Conservation (phyloP, 108 stramenopile species). For the Hondaea fermentalgiana region DNA sequence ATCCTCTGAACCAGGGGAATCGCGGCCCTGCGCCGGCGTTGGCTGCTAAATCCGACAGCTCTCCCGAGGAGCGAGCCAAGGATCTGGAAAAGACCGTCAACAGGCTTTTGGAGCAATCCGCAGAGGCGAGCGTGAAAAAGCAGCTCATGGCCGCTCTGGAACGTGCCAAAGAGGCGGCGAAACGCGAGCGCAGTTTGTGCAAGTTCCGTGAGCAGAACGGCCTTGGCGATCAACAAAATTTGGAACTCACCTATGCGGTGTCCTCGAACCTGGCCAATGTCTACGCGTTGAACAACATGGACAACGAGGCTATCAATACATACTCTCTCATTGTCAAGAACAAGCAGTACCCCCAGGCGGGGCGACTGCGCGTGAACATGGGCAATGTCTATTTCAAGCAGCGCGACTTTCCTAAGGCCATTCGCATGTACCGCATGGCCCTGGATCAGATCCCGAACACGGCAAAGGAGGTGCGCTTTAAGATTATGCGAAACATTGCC, state of each 20-base stretch:
- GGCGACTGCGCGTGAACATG: constrained; percentile 69
- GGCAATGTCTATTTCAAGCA: constrained; percentile 75
- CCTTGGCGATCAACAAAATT: constrained; percentile 49
- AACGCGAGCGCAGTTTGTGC: constrained; percentile 54
- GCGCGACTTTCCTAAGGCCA: constrained; percentile 63
- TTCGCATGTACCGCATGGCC: constrained; percentile 77
- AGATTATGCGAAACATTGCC: constrained; percentile 73
- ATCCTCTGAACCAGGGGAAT: constrained; percentile 36
- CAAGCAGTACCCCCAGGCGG: constrained; percentile 51
- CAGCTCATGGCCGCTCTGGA: constrained; percentile 58
- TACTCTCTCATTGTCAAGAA: constrained; percentile 58
- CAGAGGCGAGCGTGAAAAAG: constrained; percentile 34
- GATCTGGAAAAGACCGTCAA: constrained; percentile 63
- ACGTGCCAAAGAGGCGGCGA: constrained; percentile 68
- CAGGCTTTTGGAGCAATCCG: constrained; percentile 56
- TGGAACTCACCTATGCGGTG: constrained; percentile 65
- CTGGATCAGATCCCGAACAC: constrained; percentile 67
- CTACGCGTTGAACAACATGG: constrained; percentile 65
- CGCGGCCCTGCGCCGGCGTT: constrained; percentile 53
- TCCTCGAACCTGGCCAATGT: constrained; percentile 64
- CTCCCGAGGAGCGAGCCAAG: constrained; percentile 51
- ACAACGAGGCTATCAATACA: constrained; percentile 65
- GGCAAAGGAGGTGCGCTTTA: constrained; percentile 54
- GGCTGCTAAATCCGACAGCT: constrained; percentile 49
- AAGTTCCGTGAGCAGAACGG: constrained; percentile 55